A percentile compares a stretch with the other conserved stretches of the same genome.
Conservation (phyloP, 73 alveolate genomes). For the Paramecium sexaurelia region DNA sequence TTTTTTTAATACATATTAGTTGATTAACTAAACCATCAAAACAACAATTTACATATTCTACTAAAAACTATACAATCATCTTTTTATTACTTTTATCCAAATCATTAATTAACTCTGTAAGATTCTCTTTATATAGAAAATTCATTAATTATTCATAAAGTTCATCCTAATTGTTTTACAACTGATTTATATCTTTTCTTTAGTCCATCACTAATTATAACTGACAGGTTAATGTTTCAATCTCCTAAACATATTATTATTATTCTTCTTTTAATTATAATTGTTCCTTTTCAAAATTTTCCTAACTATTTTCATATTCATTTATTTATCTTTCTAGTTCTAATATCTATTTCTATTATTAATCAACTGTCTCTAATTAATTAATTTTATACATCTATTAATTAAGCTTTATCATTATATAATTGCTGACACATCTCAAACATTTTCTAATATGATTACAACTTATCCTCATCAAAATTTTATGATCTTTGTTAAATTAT, state of each 20-base stretch:
- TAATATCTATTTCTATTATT: background rate
- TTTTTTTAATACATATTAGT: background rate
- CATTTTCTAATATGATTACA: conserved; percentile 27
- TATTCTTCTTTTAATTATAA: background rate
- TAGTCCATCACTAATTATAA: background rate
- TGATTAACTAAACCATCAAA: conserved; percentile 17
- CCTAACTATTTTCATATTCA: background rate
- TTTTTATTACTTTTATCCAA: background rate
- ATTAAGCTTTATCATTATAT: background rate
- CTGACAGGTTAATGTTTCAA: conserved; percentile 13
- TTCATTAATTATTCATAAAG: background rate
- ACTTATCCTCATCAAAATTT: conserved; percentile 24
- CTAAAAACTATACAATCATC: background rate
- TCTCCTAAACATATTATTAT: background rate
- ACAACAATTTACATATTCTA: conserved; percentile 44
- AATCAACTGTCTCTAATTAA: conserved; percentile 11
- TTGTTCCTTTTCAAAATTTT: background rate
- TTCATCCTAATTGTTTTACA: background rate
- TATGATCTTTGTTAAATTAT: background rate
- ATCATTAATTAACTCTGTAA: background rate
- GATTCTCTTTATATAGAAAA: background rate
- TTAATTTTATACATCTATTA: background rate
- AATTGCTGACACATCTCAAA: conserved; percentile 20
- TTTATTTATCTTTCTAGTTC: conserved; percentile 10
- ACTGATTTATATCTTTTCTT: conserved; percentile 4